Percentiles rank a stretch among this genome's conserved stretches.
Conservation (phyloP, 768 basidiomycete genomes). For the Termitomyces sp. region DNA sequence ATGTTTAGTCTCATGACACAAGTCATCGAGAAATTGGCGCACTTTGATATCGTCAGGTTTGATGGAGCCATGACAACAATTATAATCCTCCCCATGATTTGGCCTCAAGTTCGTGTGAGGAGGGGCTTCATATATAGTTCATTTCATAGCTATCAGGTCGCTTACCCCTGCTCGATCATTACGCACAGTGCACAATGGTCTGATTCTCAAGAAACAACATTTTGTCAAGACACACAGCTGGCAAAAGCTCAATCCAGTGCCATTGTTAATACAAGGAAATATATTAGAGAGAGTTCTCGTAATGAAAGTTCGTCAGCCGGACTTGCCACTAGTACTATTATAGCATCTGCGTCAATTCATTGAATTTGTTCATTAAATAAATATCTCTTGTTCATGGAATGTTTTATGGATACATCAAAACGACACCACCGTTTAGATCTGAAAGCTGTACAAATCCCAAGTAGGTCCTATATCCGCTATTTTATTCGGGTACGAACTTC, state of each 20-base stretch:
- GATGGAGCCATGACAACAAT: background rate
- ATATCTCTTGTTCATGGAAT: background rate
- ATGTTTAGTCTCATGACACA: background rate
- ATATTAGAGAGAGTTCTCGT: background rate
- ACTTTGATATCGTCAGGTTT: too few species aligned
- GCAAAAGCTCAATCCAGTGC: background rate
- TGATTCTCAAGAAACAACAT: background rate
- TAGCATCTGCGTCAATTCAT: background rate
- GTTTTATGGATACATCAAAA: background rate
- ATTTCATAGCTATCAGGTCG: too few species aligned
- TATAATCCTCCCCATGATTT: background rate
- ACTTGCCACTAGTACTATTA: background rate
- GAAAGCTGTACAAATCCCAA: background rate
- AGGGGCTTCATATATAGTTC: too few species aligned
- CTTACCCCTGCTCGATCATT: too few species aligned
- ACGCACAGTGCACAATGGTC: background rate
- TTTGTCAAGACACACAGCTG: background rate
- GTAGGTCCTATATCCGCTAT: background rate
- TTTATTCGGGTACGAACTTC: background rate
- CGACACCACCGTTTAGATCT: background rate
- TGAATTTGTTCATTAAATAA: background rate
- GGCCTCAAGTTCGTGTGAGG: too few species aligned
- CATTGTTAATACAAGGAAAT: background rate
- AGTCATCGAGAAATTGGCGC: background rate
- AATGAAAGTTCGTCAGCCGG: background rate